Base-by-base conservation (phyloP, 139 green algal species). In the Micromonas pusilla region DNA sequence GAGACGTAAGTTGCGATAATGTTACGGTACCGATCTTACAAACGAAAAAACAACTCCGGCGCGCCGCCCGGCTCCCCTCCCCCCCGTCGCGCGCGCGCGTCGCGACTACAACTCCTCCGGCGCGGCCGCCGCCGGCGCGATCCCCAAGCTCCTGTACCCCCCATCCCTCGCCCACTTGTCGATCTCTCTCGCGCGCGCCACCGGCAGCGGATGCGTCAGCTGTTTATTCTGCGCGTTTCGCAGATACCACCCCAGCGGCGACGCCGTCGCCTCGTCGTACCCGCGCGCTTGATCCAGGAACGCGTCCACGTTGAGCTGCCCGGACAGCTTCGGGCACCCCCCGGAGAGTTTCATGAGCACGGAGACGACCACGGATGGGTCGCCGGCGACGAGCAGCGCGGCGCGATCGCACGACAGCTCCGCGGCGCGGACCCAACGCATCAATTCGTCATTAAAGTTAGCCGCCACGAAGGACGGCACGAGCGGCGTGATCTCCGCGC, bases 301-400 rank as follows among this genome's bases (percentile, higher is more conserved):
- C 1, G 94, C 92, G 38, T 98, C 94, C 26, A 97, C 89, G 76
- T 92, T 97, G 0, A 98, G 89, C 81, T 97, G 89, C 13, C 38
- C 70, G 3, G 91, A 87, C 20, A 97, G 86, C 3, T 81, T 87
- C 25, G 89, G 86, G 0, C 85, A 91, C 2, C 92, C 94, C 0
- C 94, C 94, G 13, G 93, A 93, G 63, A 97, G 89, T 85, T 97
- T 97, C 94, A 98, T 97, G 1, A 97, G 89, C 20, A 90, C 85
- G 3, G 81, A 90, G 1, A 96, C 82, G 2, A 96, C 90, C 36
- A 96, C 86, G 32, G 37, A 26, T 36, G 79, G 77, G 37, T 89
- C 88, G 72, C 93, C 90, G 5, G 89, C 88, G 26, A 97, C 94
- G 62, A 98, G 83, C 76, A 98, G 86, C 25, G 94, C 94, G 2